Evolutionary conservation across 306 rosid genomes (phyloP).

Genomic region (Heteromeles arbutifolia): DNA sequence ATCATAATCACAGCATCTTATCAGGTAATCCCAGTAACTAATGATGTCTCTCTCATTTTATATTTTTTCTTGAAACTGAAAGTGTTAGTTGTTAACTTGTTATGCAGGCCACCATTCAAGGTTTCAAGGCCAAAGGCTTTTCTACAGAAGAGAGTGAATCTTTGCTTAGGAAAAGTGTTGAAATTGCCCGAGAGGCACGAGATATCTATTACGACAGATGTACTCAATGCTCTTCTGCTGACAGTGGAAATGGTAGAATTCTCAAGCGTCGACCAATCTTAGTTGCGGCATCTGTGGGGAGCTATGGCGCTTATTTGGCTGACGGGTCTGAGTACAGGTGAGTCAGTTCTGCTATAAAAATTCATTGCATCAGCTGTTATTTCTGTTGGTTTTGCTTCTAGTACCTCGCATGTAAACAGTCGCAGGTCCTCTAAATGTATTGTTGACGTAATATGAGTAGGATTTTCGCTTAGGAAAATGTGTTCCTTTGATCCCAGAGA

Average conservation of each 20-base stretch:
- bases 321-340: slow-evolving; percentile 41
- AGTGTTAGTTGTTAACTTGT: not conserved
- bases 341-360: not conserved
- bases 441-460: not conserved
- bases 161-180: slow-evolving; percentile 69
- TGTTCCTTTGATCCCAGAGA: not conserved
- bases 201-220: slow-evolving; percentile 50
- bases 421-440: not conserved
- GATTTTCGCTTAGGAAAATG: not conserved
- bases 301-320: slow-evolving; percentile 90
- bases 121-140: slow-evolving; percentile 71
- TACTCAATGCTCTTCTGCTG: slow-evolving; percentile 42
- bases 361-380: slow-evolving; percentile 7
- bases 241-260: slow-evolving; percentile 25
- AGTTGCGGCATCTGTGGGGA: slow-evolving; percentile 92
- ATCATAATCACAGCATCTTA: slow-evolving; percentile 80
- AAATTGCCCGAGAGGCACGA: slow-evolving; percentile 74
- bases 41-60: not conserved
- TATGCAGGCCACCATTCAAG: slow-evolving; percentile 80
- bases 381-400: not conserved
- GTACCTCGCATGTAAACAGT: not conserved
- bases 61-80: not conserved
- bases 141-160: slow-evolving; percentile 56
- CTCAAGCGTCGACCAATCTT: slow-evolving; percentile 45
- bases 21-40: slow-evolving; percentile 43